Percentiles rank a stretch among this genome's conserved stretches.
Evolutionary conservation across 2,329 filamentous ascomycete genomes (phyloP).

Genomic region (Macrophomina pseudophaseolina): DNA sequence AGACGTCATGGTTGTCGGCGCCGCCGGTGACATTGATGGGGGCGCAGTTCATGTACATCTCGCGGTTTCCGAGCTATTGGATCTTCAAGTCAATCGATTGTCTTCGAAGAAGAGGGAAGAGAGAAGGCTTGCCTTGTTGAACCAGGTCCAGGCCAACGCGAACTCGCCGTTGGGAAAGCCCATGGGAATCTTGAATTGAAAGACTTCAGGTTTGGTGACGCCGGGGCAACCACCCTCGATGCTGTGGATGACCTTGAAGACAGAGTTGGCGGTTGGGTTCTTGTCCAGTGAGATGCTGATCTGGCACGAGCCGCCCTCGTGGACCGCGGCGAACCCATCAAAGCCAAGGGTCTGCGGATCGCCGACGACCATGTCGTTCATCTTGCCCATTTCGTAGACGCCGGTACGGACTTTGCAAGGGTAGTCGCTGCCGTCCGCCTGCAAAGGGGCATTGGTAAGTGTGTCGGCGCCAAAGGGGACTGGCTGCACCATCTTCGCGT

Average conservation of each 20-base stretch:
- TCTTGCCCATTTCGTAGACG: conserved; percentile 52
- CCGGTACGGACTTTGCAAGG: conserved; percentile 73
- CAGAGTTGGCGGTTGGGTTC: conserved; percentile 67
- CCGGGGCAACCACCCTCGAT: conserved; percentile 82
- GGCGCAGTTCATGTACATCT: conserved; percentile 95
- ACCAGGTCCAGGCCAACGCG: conserved; percentile 87
- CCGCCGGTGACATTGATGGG: conserved; percentile 66
- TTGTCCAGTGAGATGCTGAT: conserved; percentile 79
- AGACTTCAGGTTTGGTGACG: conserved; percentile 64
- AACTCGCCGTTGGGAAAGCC: conserved; percentile 76
- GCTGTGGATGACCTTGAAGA: conserved; percentile 88
- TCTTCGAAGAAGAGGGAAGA: no score
- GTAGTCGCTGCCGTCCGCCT: conserved; percentile 65
- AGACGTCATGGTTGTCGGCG: conserved; percentile 51
- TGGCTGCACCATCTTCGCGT: conserved; percentile 76
- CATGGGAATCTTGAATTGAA: conserved; percentile 73
- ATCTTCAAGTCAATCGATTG: background rate
- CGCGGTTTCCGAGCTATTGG: conserved; percentile 10
- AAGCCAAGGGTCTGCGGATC: conserved; percentile 67
- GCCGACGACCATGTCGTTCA: conserved; percentile 69
- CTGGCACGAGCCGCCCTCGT: conserved; percentile 92
- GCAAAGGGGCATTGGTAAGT: conserved; percentile 69
- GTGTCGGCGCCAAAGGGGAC: conserved; percentile 61
- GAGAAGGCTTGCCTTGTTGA: conserved; percentile 67
- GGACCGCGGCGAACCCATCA: conserved; percentile 69